Base-by-base conservation (phyloP, 345 rosid species). In the Lenwebbia sp. region DNA sequence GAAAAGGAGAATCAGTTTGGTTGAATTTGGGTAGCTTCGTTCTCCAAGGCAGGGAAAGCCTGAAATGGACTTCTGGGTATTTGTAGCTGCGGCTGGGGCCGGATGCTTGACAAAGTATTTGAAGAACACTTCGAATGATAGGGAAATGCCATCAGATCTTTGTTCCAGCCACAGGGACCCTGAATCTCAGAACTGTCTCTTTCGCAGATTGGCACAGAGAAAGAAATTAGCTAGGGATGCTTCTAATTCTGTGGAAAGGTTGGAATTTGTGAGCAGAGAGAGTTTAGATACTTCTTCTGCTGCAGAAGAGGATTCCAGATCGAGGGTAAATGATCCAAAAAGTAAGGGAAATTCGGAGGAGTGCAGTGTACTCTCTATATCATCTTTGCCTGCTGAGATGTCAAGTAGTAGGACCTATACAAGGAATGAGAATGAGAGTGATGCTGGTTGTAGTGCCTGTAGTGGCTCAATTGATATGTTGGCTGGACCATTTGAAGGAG, bases 61-160 rank as follows among this genome's bases (percentile, higher is more conserved):
- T 14, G 83, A 88, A 76, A 96, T 95, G 99, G 99, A 94, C 86
- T 86, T 89, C n/a, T 95, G 94, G 98, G 88, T 92, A 84, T 89
- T 94, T 84, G 95, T 90, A 83, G 98, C 93, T 1, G 94, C 95
- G 3, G 98, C 99, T 55, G 96, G 96, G n/a, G 94, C 95, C 33
- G 96, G 96, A 85, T 94, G 90, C 85, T 44, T 94, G 85, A 88
- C 94, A 40, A 95, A 92, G 87, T 89, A 91, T 86, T 89, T 92
- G 92, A 87, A 90, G 70, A 93, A 89, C 87, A 54, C 86, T 87
- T 88, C 91, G 2, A 91, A 87, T 86, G 89, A 70, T 82, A 87
- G 85, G 84, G 85, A 86, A 88, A 89, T 30, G 91, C 74, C 52
- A 85, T 87, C 47, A 9, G 81, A 70, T 47, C 47, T 70, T 70